A percentile compares a stretch with the other conserved stretches of the same genome.
These are phyloP conservation scores for Calocybe cyanea DNA, from an alignment of 768 basidiomycete species.

Conservation along the genomic window DNA sequence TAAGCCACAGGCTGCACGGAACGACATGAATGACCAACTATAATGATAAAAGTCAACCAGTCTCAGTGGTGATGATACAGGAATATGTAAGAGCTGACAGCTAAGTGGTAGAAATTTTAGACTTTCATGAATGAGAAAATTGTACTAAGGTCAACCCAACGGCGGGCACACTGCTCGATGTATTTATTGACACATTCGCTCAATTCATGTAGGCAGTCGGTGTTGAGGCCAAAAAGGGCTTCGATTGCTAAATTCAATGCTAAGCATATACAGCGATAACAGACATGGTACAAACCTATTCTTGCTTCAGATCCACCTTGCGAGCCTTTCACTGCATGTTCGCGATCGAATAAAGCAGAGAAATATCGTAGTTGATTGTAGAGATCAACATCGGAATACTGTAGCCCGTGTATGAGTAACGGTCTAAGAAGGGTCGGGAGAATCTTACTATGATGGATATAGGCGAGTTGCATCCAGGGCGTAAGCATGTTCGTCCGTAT, in stretches of 20 bases:
- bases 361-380: slow-evolving; percentile 92
- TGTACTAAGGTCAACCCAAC: slow-evolving; percentile 79
- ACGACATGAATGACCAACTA: too few relatives aligned
- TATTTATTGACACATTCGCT: slow-evolving; percentile 65
- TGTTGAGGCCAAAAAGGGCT: slow-evolving; percentile 48
- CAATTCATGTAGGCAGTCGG: slow-evolving; percentile 48
- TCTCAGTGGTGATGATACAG: too few relatives aligned
- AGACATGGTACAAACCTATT: slow-evolving; percentile 28
- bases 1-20: too few relatives aligned
- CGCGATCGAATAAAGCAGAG: slow-evolving; percentile 68
- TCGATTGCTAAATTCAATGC: slow-evolving; percentile 31
- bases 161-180: slow-evolving; percentile 81
- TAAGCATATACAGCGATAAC: not conserved
- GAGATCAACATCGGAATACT: slow-evolving; percentile 49
- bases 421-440: not conserved
- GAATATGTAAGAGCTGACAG: too few relatives aligned
- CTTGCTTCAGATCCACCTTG: slow-evolving; percentile 37
- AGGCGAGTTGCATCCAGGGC: slow-evolving; percentile 60
- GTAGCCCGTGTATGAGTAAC: slow-evolving; percentile 1
- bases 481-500: slow-evolving; percentile 80
- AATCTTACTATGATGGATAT: slow-evolving; percentile 71
- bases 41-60: too few relatives aligned
- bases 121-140: slow-evolving; percentile 84
- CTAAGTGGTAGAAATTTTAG: slow-evolving; percentile 16
- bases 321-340: slow-evolving; percentile 54